phyloP scores from a whole-genome alignment of 2,329 filamentous ascomycete species.

The Septoria linicola region DNA sequence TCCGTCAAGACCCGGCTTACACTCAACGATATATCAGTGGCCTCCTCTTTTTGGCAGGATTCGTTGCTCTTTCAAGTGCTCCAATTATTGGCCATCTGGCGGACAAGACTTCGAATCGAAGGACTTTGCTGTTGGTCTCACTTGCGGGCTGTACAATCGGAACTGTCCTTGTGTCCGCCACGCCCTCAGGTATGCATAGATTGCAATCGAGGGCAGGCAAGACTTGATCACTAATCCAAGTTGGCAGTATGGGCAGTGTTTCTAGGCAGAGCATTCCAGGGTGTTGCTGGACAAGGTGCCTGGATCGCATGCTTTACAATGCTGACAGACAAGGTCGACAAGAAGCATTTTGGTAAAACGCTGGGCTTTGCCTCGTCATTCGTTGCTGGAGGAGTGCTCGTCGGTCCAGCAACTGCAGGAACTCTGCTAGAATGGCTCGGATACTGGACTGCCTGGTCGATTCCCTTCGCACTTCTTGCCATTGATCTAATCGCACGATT shows the following conservation, averaged over 20 bases:
- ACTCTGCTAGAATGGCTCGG: constrained; percentile 20
- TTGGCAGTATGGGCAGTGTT: constrained; percentile 18
- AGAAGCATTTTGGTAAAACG: constrained; percentile 20
- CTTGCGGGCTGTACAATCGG: constrained; percentile 19
- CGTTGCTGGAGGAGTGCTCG: constrained; percentile 20
- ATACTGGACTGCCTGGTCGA: constrained; percentile 25
- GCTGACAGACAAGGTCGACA: constrained; percentile 21
- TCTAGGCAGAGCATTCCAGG: constrained; percentile 20
- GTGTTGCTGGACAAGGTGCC: constrained; percentile 17
- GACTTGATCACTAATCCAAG: no score
- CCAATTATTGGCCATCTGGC: constrained; percentile 24
- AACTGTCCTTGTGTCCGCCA: constrained; percentile 21
- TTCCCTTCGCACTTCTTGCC: constrained; percentile 19
- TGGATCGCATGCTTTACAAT: constrained; percentile 25
- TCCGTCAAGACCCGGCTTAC: constrained; percentile 14
- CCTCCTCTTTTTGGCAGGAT: constrained; percentile 40
- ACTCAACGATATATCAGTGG: constrained; percentile 22
- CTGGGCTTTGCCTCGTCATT: constrained; percentile 19
- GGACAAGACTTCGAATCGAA: constrained; percentile 18
- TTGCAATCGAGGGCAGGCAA: no score
- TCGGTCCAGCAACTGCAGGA: constrained; percentile 19
- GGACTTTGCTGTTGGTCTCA: constrained; percentile 20
- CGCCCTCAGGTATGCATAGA: constrained; percentile 6
- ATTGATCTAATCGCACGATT: constrained; percentile 22
- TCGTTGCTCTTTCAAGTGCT: constrained; percentile 42